Conservation (phyloP, 257 asterid genomes). For the Gynochthodes officinalis region DNA sequence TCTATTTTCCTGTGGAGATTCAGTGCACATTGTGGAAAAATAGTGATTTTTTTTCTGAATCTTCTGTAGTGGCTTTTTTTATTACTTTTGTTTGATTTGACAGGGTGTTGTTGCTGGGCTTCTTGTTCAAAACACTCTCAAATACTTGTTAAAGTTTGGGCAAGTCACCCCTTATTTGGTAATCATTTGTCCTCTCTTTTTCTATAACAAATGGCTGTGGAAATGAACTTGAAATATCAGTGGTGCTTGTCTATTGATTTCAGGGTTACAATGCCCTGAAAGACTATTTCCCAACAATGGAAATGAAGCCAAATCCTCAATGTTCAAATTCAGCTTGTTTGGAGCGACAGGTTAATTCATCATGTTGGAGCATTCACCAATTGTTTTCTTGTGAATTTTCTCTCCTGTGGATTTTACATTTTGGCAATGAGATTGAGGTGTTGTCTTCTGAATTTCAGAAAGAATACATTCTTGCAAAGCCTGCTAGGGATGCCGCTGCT, state of each 20-base stretch:
- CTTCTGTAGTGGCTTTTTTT: conserved; percentile 13
- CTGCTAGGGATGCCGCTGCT: conserved; percentile 89
- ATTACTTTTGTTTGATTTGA: conserved; percentile 24
- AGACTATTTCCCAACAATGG: conserved; percentile 95
- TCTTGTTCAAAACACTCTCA: conserved; percentile 91
- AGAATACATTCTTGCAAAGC: conserved; percentile 70
- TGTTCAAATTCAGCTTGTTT: conserved; percentile 93
- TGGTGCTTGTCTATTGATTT: conserved; percentile 20
- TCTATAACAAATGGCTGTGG: not conserved
- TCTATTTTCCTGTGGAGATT: not conserved
- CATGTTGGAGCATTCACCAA: conserved; percentile 9
- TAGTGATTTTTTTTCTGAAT: not conserved
- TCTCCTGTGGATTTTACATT: not conserved
- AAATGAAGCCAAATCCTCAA: conserved; percentile 95
- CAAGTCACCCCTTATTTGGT: conserved; percentile 92
- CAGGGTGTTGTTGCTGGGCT: conserved; percentile 99
- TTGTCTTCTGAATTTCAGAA: conserved; percentile 40
- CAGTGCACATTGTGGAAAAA: not conserved
- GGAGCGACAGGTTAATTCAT: conserved; percentile 77
- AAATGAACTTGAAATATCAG: not conserved
- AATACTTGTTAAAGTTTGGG: conserved; percentile 87
- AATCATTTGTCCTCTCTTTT: conserved; percentile 16
- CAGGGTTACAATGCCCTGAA: conserved; percentile 98
- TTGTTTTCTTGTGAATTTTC: not conserved
- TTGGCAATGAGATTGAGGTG: conserved; percentile 5